A percentile compares a stretch with the other conserved stretches of the same genome.
phyloP scores from a whole-genome alignment of 2,329 filamentous ascomycete species.

The Alternaria brassicicola region DNA sequence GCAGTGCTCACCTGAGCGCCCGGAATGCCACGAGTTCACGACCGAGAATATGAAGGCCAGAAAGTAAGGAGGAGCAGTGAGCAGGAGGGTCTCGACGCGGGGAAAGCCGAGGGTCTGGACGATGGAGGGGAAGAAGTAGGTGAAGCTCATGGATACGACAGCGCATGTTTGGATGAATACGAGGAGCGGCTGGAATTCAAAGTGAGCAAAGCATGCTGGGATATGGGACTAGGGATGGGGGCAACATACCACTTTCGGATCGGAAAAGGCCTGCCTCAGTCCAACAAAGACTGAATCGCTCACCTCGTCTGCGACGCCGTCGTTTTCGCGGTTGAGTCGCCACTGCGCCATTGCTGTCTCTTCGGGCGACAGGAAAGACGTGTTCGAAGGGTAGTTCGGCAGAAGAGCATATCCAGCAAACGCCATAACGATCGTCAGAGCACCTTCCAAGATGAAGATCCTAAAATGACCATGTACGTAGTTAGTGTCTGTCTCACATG shows the following conservation, averaged over 20 bases:
- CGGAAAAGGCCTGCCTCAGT: conserved; percentile 56
- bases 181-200: conserved; percentile 5
- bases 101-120: conserved; percentile 64
- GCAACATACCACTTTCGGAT: conserved; percentile 51
- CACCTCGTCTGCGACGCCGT: conserved; percentile 24
- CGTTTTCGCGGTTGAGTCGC: conserved; percentile 28
- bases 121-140: conserved; percentile 69
- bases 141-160: conserved; percentile 55
- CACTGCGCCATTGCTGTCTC: conserved; percentile 29
- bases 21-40: conserved; percentile 61
- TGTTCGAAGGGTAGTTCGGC: conserved; percentile 58
- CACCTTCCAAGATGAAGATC: conserved; percentile 31
- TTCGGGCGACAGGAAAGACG: conserved; percentile 48
- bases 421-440: conserved; percentile 24
- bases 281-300: conserved; percentile 41
- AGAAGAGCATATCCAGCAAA: conserved; percentile 53
- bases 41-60: conserved; percentile 63
- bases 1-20: conserved; percentile 61
- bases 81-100: conserved; percentile 58
- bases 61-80: conserved; percentile 66
- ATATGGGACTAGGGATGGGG: background rate
- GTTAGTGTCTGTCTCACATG: background rate
- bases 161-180: conserved; percentile 61
- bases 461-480: background rate
- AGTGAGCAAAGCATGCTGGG: background rate